Evolutionary conservation across 352 stramenopile genomes (phyloP).

Genomic region (Halophytophthora polymorphica): DNA sequence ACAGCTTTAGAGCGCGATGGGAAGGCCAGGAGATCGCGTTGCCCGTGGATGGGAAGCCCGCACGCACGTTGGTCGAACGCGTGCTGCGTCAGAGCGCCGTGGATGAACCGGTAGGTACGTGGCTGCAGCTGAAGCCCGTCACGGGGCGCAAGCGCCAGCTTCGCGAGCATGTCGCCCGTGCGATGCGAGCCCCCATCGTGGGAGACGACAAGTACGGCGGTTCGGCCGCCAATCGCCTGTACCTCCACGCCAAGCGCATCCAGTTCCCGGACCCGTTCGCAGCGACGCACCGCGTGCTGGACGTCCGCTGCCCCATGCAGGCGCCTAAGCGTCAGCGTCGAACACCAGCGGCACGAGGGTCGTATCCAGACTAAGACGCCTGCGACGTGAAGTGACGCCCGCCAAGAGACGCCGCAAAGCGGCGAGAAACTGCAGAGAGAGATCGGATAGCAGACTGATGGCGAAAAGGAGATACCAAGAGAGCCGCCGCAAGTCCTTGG

Average conservation of each 20-base stretch:
- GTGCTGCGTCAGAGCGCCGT: conserved; percentile 6
- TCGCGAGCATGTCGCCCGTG: conserved; percentile 51
- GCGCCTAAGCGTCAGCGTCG: conserved; percentile 6
- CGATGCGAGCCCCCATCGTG: conserved; percentile 44
- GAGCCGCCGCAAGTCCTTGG: conserved; percentile 11
- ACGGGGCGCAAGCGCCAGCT: conserved; percentile 74
- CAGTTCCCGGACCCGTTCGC: conserved; percentile 47
- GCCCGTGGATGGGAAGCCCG: conserved; percentile 44
- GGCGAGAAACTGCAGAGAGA: not conserved
- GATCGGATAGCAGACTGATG: too few species aligned
- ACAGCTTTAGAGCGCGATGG: conserved; percentile 10
- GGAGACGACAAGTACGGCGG: conserved; percentile 48
- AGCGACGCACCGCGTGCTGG: conserved; percentile 15
- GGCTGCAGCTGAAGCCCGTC: conserved; percentile 50
- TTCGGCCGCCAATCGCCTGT: conserved; percentile 27
- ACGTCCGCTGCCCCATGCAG: conserved; percentile 3
- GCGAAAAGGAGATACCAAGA: too few species aligned
- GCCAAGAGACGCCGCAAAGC: too few species aligned
- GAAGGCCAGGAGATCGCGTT: conserved; percentile 27
- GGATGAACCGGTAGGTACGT: conserved; percentile 14
- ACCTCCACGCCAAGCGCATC: conserved; percentile 52
- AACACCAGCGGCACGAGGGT: not conserved
- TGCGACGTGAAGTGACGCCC: too few species aligned
- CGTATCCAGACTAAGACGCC: too few species aligned
- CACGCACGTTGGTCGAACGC: conserved; percentile 35